Conservation (phyloP, 768 basidiomycete genomes). For the Russula abietina region DNA sequence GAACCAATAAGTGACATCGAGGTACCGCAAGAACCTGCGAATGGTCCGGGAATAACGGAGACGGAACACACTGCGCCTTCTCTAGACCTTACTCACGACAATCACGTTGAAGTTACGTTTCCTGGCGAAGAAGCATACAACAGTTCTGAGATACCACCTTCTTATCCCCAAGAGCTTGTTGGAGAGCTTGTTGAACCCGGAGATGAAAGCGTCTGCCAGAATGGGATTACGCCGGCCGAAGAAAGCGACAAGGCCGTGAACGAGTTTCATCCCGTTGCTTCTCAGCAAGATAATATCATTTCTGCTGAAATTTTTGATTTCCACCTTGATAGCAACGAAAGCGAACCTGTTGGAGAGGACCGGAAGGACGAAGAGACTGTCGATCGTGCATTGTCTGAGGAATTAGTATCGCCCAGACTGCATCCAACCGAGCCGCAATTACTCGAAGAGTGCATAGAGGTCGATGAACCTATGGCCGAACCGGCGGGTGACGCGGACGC, state of each 20-base stretch:
- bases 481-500: constrained; percentile 27
- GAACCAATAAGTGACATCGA: constrained; percentile 1
- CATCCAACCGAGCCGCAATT: background rate
- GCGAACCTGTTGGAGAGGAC: constrained; percentile 26
- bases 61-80: background rate
- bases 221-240: background rate
- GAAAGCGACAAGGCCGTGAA: background rate
- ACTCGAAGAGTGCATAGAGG: constrained; percentile 10
- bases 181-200: background rate
- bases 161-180: constrained; percentile 1
- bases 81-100: constrained; percentile 3
- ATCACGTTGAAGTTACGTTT: background rate
- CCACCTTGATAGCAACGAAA: background rate
- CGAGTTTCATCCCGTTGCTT: background rate
- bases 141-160: background rate
- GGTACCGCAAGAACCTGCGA: background rate
- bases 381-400: constrained; percentile 36
- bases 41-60: background rate
- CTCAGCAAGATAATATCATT: background rate
- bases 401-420: background rate
- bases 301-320: background rate
- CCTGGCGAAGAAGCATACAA: background rate
- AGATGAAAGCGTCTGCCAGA: constrained; percentile 7
- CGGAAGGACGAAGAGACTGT: constrained; percentile 29
- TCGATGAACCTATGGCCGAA: constrained; percentile 19